These are phyloP conservation scores for Penicillium mononematosum DNA, from an alignment of 495 filamentous ascomycete species.

Conservation along the genomic window DNA sequence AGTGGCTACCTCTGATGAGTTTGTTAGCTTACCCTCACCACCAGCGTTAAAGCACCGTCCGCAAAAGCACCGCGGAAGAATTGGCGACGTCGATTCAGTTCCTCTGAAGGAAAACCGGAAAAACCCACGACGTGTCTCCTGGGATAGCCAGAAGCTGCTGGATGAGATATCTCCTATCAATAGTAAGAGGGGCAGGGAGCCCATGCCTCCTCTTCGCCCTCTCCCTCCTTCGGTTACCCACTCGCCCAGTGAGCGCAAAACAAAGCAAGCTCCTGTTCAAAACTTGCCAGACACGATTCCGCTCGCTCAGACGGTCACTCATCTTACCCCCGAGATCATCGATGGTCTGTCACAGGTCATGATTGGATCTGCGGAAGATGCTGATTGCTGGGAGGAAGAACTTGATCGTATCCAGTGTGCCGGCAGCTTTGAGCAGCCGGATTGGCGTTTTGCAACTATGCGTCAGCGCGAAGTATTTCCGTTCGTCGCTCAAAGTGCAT, in stretches of 20 bases:
- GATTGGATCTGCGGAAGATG: conserved; percentile 37
- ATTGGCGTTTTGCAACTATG: conserved; percentile 41
- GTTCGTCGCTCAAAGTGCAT: conserved; percentile 73
- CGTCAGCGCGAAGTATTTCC: conserved; percentile 42
- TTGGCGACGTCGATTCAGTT: conserved; percentile 25
- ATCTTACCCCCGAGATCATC: conserved; percentile 44
- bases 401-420: conserved; percentile 38
- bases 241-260: conserved; percentile 26
- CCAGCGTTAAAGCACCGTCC: conserved; percentile 45
- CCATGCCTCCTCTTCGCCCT: background rate
- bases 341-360: conserved; percentile 39
- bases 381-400: conserved; percentile 42
- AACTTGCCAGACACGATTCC: conserved; percentile 13
- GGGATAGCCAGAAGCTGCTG: conserved; percentile 44
- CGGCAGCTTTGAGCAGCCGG: conserved; percentile 41
- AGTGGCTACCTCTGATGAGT: conserved; percentile 26
- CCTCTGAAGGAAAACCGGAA: conserved; percentile 28
- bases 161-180: conserved; percentile 28
- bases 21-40: conserved; percentile 38
- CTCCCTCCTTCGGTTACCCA: conserved; percentile 14
- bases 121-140: conserved; percentile 43
- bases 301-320: conserved; percentile 42
- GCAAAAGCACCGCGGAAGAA: conserved; percentile 44
- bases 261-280: conserved; percentile 15
- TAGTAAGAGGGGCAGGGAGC: conserved; percentile 9